Evolutionary conservation across 345 rosid species (phyloP).

Genomic region (Streptanthus diversifolius): DNA sequence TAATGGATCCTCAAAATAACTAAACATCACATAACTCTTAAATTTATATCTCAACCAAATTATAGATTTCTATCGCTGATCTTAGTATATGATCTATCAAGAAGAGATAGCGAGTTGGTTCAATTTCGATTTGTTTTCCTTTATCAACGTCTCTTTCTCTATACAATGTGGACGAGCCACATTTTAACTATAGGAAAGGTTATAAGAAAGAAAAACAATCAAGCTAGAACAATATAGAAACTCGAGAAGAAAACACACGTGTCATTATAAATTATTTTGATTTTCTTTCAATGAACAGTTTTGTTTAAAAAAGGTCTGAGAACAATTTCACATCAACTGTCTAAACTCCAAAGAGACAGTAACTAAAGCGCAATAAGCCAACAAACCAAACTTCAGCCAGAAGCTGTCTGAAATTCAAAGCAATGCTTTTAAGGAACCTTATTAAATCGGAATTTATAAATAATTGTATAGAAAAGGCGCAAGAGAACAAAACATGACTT

Average conservation of each 20-base stretch:
- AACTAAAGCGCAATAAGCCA: slow-evolving; percentile 35
- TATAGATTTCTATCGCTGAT: neutral
- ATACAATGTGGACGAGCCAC: neutral
- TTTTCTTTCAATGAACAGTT: neutral
- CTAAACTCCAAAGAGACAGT: slow-evolving; percentile 11
- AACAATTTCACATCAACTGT: slow-evolving; percentile 2
- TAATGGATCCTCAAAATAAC: neutral
- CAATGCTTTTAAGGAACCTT: slow-evolving; percentile 32
- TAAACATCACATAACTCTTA: neutral
- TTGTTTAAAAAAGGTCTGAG: neutral
- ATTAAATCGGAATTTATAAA: neutral
- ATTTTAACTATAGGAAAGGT: neutral
- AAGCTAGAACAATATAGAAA: neutral
- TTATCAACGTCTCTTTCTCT: neutral
- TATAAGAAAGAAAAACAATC: neutral
- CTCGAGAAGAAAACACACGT: neutral
- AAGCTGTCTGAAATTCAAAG: slow-evolving; percentile 40
- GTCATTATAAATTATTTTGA: neutral
- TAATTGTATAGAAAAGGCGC: slow-evolving; percentile 13
- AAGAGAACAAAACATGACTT: slow-evolving; percentile 38
- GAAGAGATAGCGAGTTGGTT: neutral
- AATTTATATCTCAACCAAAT: neutral
- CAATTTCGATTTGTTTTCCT: neutral
- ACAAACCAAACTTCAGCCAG: slow-evolving; percentile 33
- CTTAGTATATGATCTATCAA: neutral